Percentiles rank a stretch among this genome's conserved stretches.
phyloP scores from a whole-genome alignment of 805 yeast genomes.

The Kodamaea sagamina region DNA sequence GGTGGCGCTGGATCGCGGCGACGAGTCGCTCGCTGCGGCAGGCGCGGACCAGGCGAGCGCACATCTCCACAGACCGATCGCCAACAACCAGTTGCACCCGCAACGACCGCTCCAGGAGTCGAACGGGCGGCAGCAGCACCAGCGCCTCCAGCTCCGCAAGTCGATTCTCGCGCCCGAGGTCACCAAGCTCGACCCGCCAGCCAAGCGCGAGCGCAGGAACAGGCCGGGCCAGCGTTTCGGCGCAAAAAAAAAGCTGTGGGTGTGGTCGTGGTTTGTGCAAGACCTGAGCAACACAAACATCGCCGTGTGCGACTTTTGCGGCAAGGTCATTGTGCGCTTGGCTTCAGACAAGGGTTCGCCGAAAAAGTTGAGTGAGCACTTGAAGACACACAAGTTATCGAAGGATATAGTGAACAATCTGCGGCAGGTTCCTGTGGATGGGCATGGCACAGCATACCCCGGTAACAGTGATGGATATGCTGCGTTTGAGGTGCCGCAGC shows the following conservation, averaged over 20 bases:
- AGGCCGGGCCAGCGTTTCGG: slow-evolving; percentile 60
- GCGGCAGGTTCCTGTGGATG: slow-evolving; percentile 41
- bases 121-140: background rate
- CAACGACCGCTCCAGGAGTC: background rate
- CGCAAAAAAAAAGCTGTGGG: slow-evolving; percentile 64
- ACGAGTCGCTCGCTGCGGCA: too few relatives aligned
- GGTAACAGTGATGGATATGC: slow-evolving; percentile 27
- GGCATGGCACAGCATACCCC: slow-evolving; percentile 37
- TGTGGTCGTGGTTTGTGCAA: slow-evolving; percentile 62
- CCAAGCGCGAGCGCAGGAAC: slow-evolving; percentile 38
- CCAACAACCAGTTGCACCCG: too few relatives aligned
- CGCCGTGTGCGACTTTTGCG: slow-evolving; percentile 58
- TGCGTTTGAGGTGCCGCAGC: too few relatives aligned
- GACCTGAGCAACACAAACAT: slow-evolving; percentile 48
- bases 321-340: slow-evolving; percentile 48
- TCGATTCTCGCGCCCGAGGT: background rate
- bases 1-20: too few relatives aligned
- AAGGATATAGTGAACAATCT: slow-evolving; percentile 42
- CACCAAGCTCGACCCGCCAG: slow-evolving; percentile 1
- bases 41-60: too few relatives aligned
- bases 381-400: slow-evolving; percentile 53
- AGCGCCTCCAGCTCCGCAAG: background rate
- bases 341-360: slow-evolving; percentile 60
- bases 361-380: slow-evolving; percentile 57
- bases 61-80: too few relatives aligned